Base-by-base conservation (phyloP, 331 rosid genomes). In the Erythrophleum ivorense region DNA sequence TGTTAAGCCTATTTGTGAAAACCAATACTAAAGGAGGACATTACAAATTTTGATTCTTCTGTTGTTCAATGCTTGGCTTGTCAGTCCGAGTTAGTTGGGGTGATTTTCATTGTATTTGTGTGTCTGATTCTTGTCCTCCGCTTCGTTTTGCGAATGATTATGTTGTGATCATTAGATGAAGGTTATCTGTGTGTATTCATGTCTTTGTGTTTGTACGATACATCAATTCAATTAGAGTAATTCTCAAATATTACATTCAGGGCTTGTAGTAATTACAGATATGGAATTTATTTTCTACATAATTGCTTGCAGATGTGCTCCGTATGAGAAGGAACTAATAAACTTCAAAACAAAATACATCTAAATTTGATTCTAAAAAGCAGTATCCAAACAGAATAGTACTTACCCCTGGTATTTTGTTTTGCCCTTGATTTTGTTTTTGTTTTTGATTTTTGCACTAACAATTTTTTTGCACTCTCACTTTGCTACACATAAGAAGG, bases 131-230 rank as follows among this genome's bases (percentile, higher is more conserved):
- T 78, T 65, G 59, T n/a, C 12, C 75, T 49, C 57, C 82, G 75
- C 50, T 75, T 75, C 80, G 75, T 64, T 80, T 92, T 80, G 85
- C 85, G 88, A 84, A 92, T 73, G 90, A 75, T 79, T 77, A 76
- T 80, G 71, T 63, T 84, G 84, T 79, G 78, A 87, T 65, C 77
- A 78, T 78, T 69, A 54, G 64, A 49, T 63, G 49, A 69, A 63
- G 67, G 67, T 84, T 70, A 7, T 82, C 60, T 72, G 83, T 79
- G 58, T 50, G 15, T 79, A 77, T 80, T 78, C 65, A 31, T 77
- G 68, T 71, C 45, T 63, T 60, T 29, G 29, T 75, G 85, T 84
- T 79, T 76, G 81, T 70, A 64, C 48, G 48, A 70, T 70, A 48
- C 19, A 70, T 79, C 31, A 33, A 78, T 67, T 80, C 82, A 70